These are phyloP conservation scores for Mycena haematopus DNA, from an alignment of 768 basidiomycete species.

Conservation along the genomic window DNA sequence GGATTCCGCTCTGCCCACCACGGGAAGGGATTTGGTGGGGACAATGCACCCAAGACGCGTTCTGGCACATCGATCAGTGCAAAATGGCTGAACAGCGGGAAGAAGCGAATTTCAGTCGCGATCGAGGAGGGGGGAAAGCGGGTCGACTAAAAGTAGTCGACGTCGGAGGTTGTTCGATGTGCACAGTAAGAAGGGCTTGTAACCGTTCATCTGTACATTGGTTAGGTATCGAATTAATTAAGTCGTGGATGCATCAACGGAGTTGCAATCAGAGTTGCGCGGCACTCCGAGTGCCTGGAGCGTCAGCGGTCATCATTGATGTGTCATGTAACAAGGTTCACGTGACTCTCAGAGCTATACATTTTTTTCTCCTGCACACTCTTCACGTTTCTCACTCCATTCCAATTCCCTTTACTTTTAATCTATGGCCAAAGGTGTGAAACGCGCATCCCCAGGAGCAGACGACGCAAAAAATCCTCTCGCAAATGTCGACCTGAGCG, in stretches of 20 bases:
- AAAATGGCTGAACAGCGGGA: slow-evolving; percentile 45
- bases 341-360: no score
- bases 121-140: slow-evolving; percentile 84
- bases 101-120: slow-evolving; percentile 61
- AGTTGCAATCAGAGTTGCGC: no score
- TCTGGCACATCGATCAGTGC: slow-evolving; percentile 44
- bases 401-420: slow-evolving; percentile 19
- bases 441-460: slow-evolving; percentile 83
- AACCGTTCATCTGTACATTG: no score
- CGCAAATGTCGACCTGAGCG: slow-evolving; percentile 68
- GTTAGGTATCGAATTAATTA: no score
- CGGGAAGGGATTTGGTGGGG: slow-evolving; percentile 72
- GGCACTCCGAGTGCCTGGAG: no score
- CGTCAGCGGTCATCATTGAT: no score
- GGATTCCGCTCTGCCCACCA: slow-evolving; percentile 80
- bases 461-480: slow-evolving; percentile 77
- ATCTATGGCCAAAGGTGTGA: slow-evolving; percentile 57
- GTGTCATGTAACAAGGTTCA: no score
- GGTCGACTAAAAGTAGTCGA: no score
- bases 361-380: no score
- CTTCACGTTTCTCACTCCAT: background rate
- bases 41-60: slow-evolving; percentile 35
- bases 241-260: no score
- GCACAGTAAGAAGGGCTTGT: no score
- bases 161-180: no score